These are phyloP conservation scores for Lepiota venenata DNA, from an alignment of 768 basidiomycete genomes.

Conservation along the genomic window DNA sequence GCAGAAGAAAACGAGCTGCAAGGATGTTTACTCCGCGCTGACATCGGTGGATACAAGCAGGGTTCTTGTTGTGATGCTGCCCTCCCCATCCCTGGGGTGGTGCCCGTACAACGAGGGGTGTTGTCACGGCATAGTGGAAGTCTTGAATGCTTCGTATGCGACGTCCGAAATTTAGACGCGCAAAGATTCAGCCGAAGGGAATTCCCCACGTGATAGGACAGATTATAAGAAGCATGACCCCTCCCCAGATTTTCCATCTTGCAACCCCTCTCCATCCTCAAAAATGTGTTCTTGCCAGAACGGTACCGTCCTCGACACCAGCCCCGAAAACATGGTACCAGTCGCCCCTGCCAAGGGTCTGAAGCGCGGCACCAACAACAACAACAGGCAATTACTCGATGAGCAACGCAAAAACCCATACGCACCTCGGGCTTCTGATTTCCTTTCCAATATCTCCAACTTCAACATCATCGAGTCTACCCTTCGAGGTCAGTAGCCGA, in stretches of 20 bases:
- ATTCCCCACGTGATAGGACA: constrained; percentile 3
- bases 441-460: constrained; percentile 88
- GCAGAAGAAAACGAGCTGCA: too few species aligned
- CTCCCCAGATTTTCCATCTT: constrained; percentile 9
- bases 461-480: constrained; percentile 98
- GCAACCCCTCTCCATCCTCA: constrained; percentile 4
- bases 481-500: constrained; percentile 64
- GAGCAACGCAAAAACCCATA: constrained; percentile 68
- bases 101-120: too few species aligned
- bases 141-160: too few species aligned
- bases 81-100: too few species aligned
- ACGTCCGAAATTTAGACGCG: too few species aligned
- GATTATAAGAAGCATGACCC: constrained; percentile 3
- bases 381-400: constrained; percentile 30
- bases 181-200: constrained; percentile 11
- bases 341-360: constrained; percentile 49
- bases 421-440: constrained; percentile 88
- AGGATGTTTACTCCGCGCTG: too few species aligned
- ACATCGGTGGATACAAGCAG: too few species aligned
- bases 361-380: constrained; percentile 40
- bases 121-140: too few species aligned
- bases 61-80: too few species aligned
- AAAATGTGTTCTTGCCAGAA: constrained; percentile 66
- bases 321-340: constrained; percentile 65
- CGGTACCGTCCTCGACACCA: constrained; percentile 42